Percentiles rank a stretch among this genome's conserved stretches.
These are phyloP conservation scores for Chamaecrista fasciculata DNA, from an alignment of 306 rosid genomes.

Conservation along the genomic window DNA sequence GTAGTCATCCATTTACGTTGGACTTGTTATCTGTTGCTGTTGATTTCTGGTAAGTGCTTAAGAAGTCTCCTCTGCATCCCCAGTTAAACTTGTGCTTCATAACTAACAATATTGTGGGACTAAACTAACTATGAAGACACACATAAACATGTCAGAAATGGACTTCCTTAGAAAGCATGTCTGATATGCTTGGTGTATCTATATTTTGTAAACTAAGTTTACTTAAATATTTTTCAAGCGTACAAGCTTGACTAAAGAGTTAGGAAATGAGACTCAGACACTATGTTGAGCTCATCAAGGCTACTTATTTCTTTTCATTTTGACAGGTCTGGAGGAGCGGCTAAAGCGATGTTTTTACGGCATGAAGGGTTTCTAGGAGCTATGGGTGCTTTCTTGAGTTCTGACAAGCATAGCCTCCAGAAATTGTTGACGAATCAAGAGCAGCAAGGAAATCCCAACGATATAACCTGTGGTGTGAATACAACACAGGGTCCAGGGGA, in stretches of 20 bases:
- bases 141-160: neutral
- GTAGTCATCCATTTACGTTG: constrained; percentile 82
- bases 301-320: neutral
- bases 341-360: constrained; percentile 86
- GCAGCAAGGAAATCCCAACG: constrained; percentile 40
- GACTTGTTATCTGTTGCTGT: constrained; percentile 90
- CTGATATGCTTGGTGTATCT: neutral
- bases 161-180: neutral
- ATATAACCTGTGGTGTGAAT: constrained; percentile 39
- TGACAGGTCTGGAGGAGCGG: constrained; percentile 95
- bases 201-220: neutral
- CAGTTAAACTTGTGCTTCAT: neutral
- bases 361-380: constrained; percentile 98
- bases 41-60: constrained; percentile 69
- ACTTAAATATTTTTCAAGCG: too few species aligned
- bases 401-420: constrained; percentile 61
- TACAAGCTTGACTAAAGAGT: neutral
- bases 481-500: constrained; percentile 35
- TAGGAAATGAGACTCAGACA: neutral
- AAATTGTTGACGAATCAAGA: constrained; percentile 49
- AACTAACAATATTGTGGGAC: neutral
- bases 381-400: constrained; percentile 77
- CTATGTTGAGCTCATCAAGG: neutral
- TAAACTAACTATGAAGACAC: neutral
- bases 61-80: neutral